Conservation (phyloP, 169 alveolate genomes). For the Plasmodium fragile region DNA sequence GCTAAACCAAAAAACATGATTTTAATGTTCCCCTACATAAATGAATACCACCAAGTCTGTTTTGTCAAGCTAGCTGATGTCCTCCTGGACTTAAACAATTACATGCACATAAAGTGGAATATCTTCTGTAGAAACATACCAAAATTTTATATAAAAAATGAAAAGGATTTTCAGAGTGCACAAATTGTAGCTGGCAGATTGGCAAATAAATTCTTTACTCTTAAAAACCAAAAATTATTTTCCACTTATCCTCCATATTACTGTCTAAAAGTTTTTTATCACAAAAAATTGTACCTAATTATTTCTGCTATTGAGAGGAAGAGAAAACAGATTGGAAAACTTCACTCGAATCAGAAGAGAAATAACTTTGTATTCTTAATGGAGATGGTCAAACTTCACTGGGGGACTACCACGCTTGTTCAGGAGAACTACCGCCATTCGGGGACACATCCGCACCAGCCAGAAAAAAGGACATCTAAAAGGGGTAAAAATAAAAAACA, state of each 20-base stretch:
- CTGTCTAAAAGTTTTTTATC: conserved; percentile 56
- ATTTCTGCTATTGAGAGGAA: conserved; percentile 48
- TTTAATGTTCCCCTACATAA: conserved; percentile 52
- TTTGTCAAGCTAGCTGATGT: conserved; percentile 63
- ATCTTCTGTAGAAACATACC: conserved; percentile 30
- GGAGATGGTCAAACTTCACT: conserved; percentile 11
- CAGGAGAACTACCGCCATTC: background rate
- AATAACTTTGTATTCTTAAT: conserved; percentile 15
- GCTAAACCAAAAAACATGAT: conserved; percentile 14
- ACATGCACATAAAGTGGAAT: conserved; percentile 43
- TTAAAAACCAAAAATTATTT: conserved; percentile 36
- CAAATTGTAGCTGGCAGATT: conserved; percentile 17
- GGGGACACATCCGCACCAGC: background rate
- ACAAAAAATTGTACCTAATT: conserved; percentile 48
- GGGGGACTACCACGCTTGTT: background rate
- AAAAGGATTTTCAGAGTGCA: conserved; percentile 9
- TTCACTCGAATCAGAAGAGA: background rate
- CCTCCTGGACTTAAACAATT: conserved; percentile 44
- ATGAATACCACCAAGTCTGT: conserved; percentile 58
- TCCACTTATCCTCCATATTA: conserved; percentile 61
- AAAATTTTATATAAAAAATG: background rate
- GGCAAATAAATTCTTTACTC: conserved; percentile 50
- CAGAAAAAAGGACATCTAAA: background rate
- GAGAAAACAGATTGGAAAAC: conserved; percentile 28
- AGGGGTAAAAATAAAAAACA: background rate